These are phyloP conservation scores for Hyaloscypha bicolor DNA, from an alignment of 495 filamentous ascomycete genomes.

Conservation along the genomic window DNA sequence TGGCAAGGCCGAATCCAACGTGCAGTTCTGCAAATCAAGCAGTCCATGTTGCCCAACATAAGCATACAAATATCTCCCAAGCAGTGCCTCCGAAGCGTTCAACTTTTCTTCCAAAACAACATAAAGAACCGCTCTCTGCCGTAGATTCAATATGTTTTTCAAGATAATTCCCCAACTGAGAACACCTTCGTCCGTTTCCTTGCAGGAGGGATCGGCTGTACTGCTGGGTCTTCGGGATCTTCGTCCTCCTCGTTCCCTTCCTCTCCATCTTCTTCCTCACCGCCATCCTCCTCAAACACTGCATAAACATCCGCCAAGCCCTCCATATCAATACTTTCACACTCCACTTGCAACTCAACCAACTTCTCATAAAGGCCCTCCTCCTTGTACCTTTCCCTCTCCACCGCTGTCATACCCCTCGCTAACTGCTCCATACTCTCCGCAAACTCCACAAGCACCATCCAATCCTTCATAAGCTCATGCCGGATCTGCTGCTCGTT, in stretches of 20 bases:
- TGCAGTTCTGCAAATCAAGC: too few relatives aligned
- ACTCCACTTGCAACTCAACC: conserved; percentile 12
- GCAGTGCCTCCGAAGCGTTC: too few relatives aligned
- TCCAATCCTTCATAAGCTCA: conserved; percentile 22
- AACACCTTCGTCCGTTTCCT: conserved; percentile 8
- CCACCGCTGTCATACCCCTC: conserved; percentile 12
- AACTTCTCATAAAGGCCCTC: conserved; percentile 27
- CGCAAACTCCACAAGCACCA: conserved; percentile 13
- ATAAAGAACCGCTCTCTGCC: background rate
- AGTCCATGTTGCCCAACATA: too few relatives aligned
- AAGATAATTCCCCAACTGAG: conserved; percentile 6
- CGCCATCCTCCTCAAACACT: conserved; percentile 11
- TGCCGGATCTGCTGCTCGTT: conserved; percentile 11
- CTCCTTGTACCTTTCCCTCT: conserved; percentile 18
- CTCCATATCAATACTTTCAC: conserved; percentile 20
- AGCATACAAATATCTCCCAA: too few relatives aligned
- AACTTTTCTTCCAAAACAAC: too few relatives aligned
- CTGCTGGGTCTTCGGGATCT: background rate
- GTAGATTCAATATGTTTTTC: background rate
- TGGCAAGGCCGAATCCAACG: too few relatives aligned
- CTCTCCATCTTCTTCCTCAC: conserved; percentile 7
- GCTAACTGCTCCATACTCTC: conserved; percentile 19
- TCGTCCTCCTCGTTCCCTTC: conserved; percentile 1
- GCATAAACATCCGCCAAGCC: conserved; percentile 18
- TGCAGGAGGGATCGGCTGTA: background rate